Evolutionary conservation across 2,329 filamentous ascomycete genomes (phyloP).

Genomic region (Pezicula neosporulosa): DNA sequence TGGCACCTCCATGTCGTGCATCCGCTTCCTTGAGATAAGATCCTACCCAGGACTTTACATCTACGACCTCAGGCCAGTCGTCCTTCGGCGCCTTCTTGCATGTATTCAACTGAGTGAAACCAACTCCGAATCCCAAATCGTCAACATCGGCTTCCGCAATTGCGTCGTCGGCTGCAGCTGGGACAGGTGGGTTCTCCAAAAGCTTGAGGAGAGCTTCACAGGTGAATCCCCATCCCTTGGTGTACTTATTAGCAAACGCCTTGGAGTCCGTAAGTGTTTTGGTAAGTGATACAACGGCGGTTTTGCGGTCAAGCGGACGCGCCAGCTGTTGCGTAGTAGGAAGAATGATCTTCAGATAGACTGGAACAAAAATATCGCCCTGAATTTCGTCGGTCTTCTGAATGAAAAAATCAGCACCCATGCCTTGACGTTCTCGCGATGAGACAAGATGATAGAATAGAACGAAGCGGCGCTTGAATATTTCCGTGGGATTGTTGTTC

Average conservation of each 20-base stretch:
- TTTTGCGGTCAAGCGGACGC: slow-evolving; percentile 86
- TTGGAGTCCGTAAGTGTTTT: slow-evolving; percentile 86
- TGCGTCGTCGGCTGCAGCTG: slow-evolving; percentile 67
- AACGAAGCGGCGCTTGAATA: slow-evolving; percentile 81
- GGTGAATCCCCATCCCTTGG: slow-evolving; percentile 88
- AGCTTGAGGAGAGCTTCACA: slow-evolving; percentile 87
- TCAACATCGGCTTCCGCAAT: slow-evolving; percentile 89
- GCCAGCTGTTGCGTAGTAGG: slow-evolving; percentile 85
- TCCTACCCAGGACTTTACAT: slow-evolving; percentile 75
- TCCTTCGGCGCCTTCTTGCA: slow-evolving; percentile 73
- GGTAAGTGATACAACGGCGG: slow-evolving; percentile 87
- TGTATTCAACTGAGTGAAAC: slow-evolving; percentile 90
- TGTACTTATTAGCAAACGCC: slow-evolving; percentile 76
- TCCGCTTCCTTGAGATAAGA: slow-evolving; percentile 68
- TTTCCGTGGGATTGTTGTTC: slow-evolving; percentile 63
- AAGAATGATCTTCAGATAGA: slow-evolving; percentile 86
- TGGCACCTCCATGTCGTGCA: slow-evolving; percentile 64
- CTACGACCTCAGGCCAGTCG: slow-evolving; percentile 80
- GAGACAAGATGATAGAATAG: slow-evolving; percentile 93
- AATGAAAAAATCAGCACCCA: slow-evolving; percentile 91
- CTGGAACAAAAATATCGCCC: slow-evolving; percentile 71
- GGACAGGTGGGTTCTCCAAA: slow-evolving; percentile 77
- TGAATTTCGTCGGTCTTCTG: slow-evolving; percentile 79
- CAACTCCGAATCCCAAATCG: slow-evolving; percentile 90
- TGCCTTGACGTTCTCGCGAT: slow-evolving; percentile 65